These are phyloP conservation scores for Curvularia sp. DNA, from an alignment of 2,329 filamentous ascomycete genomes.

Conservation along the genomic window DNA sequence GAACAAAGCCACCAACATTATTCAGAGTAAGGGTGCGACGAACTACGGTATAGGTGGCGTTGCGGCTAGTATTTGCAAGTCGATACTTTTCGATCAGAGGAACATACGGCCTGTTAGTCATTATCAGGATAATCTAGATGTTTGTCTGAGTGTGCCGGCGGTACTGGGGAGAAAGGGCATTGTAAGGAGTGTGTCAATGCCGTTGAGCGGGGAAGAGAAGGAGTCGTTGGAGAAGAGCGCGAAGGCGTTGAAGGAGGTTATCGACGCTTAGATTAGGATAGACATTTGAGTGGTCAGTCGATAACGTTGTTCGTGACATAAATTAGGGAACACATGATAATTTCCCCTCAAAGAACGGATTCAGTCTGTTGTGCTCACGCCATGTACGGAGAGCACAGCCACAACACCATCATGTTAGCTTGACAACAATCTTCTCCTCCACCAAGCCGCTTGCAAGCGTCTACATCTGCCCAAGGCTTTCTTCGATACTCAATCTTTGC, in stretches of 20 bases:
- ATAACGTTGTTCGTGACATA: background rate
- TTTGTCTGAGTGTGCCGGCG: constrained; percentile 29
- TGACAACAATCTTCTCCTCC: background rate
- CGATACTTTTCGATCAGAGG: constrained; percentile 23
- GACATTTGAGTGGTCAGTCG: background rate
- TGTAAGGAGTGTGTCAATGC: constrained; percentile 19
- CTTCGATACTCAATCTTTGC: background rate
- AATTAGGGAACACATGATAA: background rate
- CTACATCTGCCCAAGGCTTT: background rate
- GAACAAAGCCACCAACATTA: constrained; percentile 26
- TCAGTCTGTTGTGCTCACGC: background rate
- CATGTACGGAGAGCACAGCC: background rate
- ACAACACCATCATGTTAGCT: background rate
- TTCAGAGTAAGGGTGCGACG: constrained; percentile 31
- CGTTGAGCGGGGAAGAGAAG: constrained; percentile 19
- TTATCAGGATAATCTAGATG: constrained; percentile 22
- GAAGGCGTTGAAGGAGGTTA: constrained; percentile 23
- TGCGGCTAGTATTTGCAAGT: constrained; percentile 27
- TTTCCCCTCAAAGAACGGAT: background rate
- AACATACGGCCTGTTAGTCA: constrained; percentile 24
- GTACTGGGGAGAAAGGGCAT: constrained; percentile 26
- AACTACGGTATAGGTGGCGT: constrained; percentile 34
- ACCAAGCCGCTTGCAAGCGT: background rate
- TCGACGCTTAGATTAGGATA: constrained; percentile 1
- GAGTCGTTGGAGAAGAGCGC: constrained; percentile 22